Percentiles rank a stretch among this genome's conserved stretches.
These are phyloP conservation scores for Schizosaccharomyces cryophilus DNA, from an alignment of 805 yeast species.

Conservation along the genomic window DNA sequence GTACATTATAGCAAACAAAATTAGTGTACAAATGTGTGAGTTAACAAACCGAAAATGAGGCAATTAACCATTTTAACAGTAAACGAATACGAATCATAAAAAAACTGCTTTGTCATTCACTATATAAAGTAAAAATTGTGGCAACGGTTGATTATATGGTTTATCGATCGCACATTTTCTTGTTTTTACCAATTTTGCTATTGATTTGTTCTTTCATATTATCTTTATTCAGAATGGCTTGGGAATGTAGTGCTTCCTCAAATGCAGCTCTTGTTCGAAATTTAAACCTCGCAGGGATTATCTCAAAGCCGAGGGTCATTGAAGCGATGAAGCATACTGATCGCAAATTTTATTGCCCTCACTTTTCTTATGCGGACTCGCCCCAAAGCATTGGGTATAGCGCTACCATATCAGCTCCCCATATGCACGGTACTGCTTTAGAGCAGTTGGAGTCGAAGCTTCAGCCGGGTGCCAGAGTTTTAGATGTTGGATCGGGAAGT, in stretches of 20 bases:
- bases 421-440: slow-evolving; percentile 9
- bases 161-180: too few species aligned
- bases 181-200: too few species aligned
- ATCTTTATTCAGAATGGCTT: neutral
- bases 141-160: too few species aligned
- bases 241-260: neutral
- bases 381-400: slow-evolving; percentile 7
- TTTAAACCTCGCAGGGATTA: neutral
- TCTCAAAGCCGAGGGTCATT: neutral
- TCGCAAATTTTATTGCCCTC: slow-evolving; percentile 3
- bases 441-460: slow-evolving; percentile 5
- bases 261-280: neutral
- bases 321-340: neutral
- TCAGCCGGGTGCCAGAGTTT: slow-evolving; percentile 7
- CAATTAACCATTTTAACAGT: too few species aligned
- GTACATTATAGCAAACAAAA: too few species aligned
- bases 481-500: slow-evolving; percentile 9
- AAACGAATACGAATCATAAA: too few species aligned
- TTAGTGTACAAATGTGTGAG: too few species aligned
- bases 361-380: slow-evolving; percentile 7
- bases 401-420: slow-evolving; percentile 10
- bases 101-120: too few species aligned
- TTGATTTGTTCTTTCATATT: too few species aligned
- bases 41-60: too few species aligned
- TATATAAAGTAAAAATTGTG: too few species aligned